Base-by-base conservation (phyloP, 495 filamentous ascomycete species). In the Mycothermus thermophilus region DNA sequence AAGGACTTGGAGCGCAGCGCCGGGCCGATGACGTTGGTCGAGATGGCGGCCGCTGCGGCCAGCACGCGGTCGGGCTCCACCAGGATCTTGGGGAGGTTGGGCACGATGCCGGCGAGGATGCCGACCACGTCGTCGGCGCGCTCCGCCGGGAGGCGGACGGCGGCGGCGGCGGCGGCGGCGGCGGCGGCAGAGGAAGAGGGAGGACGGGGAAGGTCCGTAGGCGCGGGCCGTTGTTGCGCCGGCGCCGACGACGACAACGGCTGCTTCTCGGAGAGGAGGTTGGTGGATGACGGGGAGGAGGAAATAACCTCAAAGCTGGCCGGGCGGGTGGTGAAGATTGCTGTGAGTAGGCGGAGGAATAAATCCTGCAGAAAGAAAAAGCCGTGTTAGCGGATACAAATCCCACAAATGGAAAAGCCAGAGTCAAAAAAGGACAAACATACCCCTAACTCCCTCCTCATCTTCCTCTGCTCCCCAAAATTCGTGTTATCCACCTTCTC, bases 401-500 rank as follows among this genome's bases (percentile, higher is more conserved):
- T n/a, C n/a, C n/a, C n/a, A n/a, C n/a, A 16, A 35, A 19, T 26
- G 14, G 30, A 27, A 15, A 41, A 22, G 8, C 18, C 23, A 30
- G 37, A 22, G 15, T 8, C 30, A 33, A 24, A 14, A 9, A 28
- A 22, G 26, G 28, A 14, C 13, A 27, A 17, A 68, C 82, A 48
- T 70, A 93, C 87, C 18, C 80, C 83, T 10, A 99, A 64, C 27
- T 99, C 90, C 52, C 79, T 76, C 43, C 90, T 71, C 88, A 96
- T 93, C 47, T 77, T 85, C 25, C 80, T 73, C 59, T 96, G 84
- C 56, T 96, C 90, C 16, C 90, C 90, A 58, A 95, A 96, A 43
- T 84, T 96, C 8, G 90, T 99, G 48, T 96, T 93, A 50, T 95
- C 84, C 27, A 94, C 74, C 59, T 99, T 99, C 47, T 84, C 74